Percentiles rank a stretch among this genome's conserved stretches.
These are phyloP conservation scores for Rutstroemia sp. DNA, from an alignment of 2,329 filamentous ascomycete species.

Conservation along the genomic window DNA sequence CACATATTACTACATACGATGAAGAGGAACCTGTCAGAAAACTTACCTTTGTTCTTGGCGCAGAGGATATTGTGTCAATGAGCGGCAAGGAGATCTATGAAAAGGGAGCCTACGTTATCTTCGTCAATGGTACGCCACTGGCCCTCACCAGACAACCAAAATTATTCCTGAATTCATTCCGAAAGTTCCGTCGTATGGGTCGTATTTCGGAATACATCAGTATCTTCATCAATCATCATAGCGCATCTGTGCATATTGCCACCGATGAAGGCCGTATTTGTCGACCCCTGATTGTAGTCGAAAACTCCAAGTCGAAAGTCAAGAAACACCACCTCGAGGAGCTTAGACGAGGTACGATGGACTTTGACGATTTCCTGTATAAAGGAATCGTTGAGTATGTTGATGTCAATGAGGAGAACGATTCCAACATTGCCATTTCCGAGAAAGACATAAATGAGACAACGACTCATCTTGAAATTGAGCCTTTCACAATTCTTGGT, in stretches of 20 bases:
- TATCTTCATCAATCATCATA: conserved; percentile 91
- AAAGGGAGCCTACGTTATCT: conserved; percentile 79
- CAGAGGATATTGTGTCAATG: conserved; percentile 72
- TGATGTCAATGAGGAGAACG: conserved; percentile 97
- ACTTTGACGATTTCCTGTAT: conserved; percentile 90
- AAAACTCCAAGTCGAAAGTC: conserved; percentile 77
- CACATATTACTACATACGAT: conserved; percentile 95
- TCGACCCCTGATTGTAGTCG: conserved; percentile 89
- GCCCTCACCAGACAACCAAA: conserved; percentile 83
- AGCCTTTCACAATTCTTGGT: conserved; percentile 93
- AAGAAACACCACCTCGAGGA: conserved; percentile 71
- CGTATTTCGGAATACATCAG: conserved; percentile 94
- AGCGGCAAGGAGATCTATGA: conserved; percentile 82
- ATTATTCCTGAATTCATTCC: conserved; percentile 76
- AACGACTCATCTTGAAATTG: conserved; percentile 93
- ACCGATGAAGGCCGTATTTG: conserved; percentile 97
- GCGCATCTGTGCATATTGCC: conserved; percentile 86
- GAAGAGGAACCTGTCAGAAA: conserved; percentile 86
- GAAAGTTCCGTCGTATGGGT: conserved; percentile 79
- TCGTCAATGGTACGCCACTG: conserved; percentile 91
- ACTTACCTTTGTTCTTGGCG: conserved; percentile 79
- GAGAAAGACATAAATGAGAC: conserved; percentile 75
- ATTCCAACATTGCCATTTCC: conserved; percentile 85
- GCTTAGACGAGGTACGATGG: conserved; percentile 73
- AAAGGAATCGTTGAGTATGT: conserved; percentile 91